phyloP scores from a whole-genome alignment of 345 rosid species.

The Conringia planisiliqua region DNA sequence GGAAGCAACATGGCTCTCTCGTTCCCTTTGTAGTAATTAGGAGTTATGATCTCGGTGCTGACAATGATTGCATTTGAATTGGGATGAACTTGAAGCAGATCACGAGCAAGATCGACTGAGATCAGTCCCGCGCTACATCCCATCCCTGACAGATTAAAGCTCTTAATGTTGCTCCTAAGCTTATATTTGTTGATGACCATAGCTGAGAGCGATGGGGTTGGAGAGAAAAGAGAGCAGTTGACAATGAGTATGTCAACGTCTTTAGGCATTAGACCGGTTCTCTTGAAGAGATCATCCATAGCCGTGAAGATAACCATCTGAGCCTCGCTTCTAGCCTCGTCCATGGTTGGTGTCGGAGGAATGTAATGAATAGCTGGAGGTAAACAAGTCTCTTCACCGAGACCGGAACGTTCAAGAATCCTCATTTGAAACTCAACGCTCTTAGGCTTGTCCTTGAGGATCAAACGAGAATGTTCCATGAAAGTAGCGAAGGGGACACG shows the following conservation, averaged over 20 bases:
- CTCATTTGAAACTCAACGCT: conserved; percentile 69
- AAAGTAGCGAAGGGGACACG: conserved; percentile 67
- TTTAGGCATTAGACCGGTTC: conserved; percentile 61
- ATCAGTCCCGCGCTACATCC: conserved; percentile 81
- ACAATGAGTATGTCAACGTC: conserved; percentile 64
- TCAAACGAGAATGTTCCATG: conserved; percentile 63
- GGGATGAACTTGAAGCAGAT: conserved; percentile 67
- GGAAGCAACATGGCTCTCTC: conserved; percentile 80
- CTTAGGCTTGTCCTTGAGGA: conserved; percentile 44
- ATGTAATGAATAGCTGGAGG: conserved; percentile 82
- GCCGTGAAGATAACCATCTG: conserved; percentile 67
- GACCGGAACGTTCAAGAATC: conserved; percentile 69
- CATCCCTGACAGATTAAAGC: conserved; percentile 81
- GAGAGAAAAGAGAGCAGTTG: conserved; percentile 75
- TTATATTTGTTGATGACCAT: conserved; percentile 78
- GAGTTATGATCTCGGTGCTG: conserved; percentile 74
- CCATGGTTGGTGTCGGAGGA: conserved; percentile 69
- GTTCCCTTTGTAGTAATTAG: conserved; percentile 64
- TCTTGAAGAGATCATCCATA: conserved; percentile 60
- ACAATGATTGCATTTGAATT: conserved; percentile 63
- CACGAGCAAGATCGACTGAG: conserved; percentile 66
- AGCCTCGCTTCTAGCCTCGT: conserved; percentile 58
- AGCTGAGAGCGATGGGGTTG: conserved; percentile 71
- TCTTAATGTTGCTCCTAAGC: conserved; percentile 72
- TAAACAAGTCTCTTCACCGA: conserved; percentile 75